phyloP scores from a whole-genome alignment of 2,329 filamentous ascomycete genomes.

The Boeremia lycopersici region DNA sequence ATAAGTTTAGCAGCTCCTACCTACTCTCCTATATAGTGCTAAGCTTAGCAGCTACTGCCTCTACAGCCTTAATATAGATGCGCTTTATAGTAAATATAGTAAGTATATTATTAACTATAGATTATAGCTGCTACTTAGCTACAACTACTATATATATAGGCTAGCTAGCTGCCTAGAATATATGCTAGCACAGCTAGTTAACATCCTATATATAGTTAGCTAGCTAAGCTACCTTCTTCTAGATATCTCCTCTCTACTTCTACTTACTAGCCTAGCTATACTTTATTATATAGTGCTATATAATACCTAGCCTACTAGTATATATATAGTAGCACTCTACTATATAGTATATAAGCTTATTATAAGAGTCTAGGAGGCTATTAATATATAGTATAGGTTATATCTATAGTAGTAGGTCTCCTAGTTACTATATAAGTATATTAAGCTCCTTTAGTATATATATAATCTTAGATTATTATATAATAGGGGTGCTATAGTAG shows the following conservation, averaged over 20 bases:
- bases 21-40: background rate
- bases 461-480: background rate
- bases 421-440: background rate
- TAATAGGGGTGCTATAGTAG: background rate
- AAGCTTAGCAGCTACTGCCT: background rate
- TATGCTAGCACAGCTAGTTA: background rate
- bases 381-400: background rate
- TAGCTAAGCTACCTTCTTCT: background rate
- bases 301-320: background rate
- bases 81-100: background rate
- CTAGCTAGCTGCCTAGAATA: background rate
- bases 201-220: background rate
- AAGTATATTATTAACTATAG: background rate
- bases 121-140: background rate
- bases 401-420: background rate
- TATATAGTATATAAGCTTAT: background rate
- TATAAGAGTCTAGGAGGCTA: background rate
- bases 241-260: background rate
- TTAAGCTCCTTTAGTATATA: background rate
- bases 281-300: background rate
- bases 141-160: background rate
- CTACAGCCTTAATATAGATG: background rate
- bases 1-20: background rate
- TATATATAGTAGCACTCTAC: background rate
- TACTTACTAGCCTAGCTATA: background rate